A percentile compares a stretch with the other conserved stretches of the same genome.
These are phyloP conservation scores for Malus hybrid DNA, from an alignment of 331 rosid genomes.

Conservation along the genomic window DNA sequence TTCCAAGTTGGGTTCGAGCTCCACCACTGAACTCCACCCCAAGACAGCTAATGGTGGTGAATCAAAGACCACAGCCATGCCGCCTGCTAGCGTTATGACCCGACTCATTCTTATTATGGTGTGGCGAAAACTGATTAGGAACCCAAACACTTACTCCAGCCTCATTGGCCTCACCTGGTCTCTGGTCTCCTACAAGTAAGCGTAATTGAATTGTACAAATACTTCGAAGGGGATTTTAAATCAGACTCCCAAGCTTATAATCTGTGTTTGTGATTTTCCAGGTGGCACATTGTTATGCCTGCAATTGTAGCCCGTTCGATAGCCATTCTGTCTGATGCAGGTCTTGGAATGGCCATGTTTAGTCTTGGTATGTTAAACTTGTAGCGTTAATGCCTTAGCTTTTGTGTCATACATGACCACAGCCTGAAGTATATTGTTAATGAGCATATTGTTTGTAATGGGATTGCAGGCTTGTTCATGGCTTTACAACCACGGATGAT, in stretches of 20 bases:
- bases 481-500: slow-evolving; percentile 85
- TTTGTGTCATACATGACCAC: not conserved
- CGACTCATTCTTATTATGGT: slow-evolving; percentile 86
- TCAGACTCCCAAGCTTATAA: not conserved
- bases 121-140: slow-evolving; percentile 78
- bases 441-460: not conserved
- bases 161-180: slow-evolving; percentile 90
- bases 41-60: slow-evolving; percentile 44
- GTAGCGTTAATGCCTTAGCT: not conserved
- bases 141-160: slow-evolving; percentile 91
- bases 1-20: slow-evolving; percentile 84
- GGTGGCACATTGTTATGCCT: slow-evolving; percentile 88
- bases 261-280: not conserved
- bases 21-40: slow-evolving; percentile 82
- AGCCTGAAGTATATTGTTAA: no score
- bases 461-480: slow-evolving; percentile 76
- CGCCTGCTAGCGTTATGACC: slow-evolving; percentile 91
- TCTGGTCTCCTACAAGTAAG: slow-evolving; percentile 62
- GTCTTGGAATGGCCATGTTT: slow-evolving; percentile 58
- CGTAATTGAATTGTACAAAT: no score
- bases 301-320: slow-evolving; percentile 72
- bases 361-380: slow-evolving; percentile 19
- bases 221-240: not conserved
- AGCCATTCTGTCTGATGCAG: slow-evolving; percentile 73
- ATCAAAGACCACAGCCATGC: slow-evolving; percentile 55